Evolutionary conservation across 108 stramenopile species (phyloP).

Genomic region (Skeletonema marinoi): DNA sequence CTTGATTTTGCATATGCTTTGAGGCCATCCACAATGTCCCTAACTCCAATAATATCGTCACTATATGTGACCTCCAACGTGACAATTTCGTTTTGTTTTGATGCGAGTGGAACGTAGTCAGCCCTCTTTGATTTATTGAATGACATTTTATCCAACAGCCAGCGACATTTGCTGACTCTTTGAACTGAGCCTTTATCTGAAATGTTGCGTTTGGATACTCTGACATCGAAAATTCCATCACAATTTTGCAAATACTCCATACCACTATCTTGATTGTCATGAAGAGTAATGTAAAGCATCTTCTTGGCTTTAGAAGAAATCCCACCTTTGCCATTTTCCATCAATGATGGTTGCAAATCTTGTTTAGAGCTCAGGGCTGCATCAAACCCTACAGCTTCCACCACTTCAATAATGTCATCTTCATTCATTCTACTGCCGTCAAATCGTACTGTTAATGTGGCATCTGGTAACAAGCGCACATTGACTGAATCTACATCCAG

Average conservation of each 20-base stretch:
- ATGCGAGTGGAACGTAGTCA: constrained; percentile 19
- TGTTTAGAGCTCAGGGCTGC: constrained; percentile 26
- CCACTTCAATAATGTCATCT: constrained; percentile 27
- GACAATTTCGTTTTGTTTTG: background rate
- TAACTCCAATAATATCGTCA: constrained; percentile 27
- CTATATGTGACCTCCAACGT: constrained; percentile 47
- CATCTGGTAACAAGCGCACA: constrained; percentile 51
- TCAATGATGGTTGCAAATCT: constrained; percentile 3
- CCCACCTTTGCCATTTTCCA: constrained; percentile 6
- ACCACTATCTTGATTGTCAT: constrained; percentile 8
- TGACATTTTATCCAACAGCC: background rate
- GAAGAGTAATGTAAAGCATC: constrained; percentile 30
- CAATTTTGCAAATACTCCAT: constrained; percentile 14
- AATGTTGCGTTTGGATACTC: constrained; percentile 3
- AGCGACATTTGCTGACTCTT: background rate
- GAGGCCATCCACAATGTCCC: constrained; percentile 41
- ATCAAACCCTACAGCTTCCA: constrained; percentile 52
- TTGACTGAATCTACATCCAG: constrained; percentile 42
- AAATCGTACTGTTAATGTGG: constrained; percentile 29
- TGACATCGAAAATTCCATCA: constrained; percentile 29
- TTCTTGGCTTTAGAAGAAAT: background rate
- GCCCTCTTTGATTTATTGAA: background rate
- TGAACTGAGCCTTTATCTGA: background rate
- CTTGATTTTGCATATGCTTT: constrained; percentile 9
- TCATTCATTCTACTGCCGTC: constrained; percentile 13